phyloP scores from a whole-genome alignment of 495 filamentous ascomycete species.

The Podospora sp. region DNA sequence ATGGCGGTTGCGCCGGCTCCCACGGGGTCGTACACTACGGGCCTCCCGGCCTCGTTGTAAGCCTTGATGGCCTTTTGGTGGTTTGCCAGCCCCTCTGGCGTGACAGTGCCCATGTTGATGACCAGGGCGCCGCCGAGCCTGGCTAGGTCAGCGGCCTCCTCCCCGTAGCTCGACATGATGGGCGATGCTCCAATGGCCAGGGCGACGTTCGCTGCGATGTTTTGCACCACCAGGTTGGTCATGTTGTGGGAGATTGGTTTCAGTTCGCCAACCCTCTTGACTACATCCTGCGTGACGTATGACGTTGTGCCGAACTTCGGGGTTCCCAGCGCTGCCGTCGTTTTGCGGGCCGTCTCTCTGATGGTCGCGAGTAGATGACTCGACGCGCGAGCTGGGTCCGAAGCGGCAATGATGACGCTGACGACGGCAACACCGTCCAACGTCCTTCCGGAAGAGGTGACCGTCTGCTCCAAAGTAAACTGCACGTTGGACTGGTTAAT shows the following conservation, averaged over 20 bases:
- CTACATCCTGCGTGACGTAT: slow-evolving; percentile 55
- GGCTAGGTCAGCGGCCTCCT: slow-evolving; percentile 79
- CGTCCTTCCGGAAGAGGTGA: slow-evolving; percentile 42
- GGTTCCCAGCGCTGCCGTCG: background rate
- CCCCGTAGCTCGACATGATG: slow-evolving; percentile 88
- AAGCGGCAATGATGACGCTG: slow-evolving; percentile 80
- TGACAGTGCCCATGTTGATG: slow-evolving; percentile 94
- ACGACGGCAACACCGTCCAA: slow-evolving; percentile 86
- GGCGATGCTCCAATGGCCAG: slow-evolving; percentile 83
- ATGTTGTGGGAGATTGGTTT: slow-evolving; percentile 92
- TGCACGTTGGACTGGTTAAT: slow-evolving; percentile 80
- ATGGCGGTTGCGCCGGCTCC: slow-evolving; percentile 82
- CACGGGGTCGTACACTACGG: slow-evolving; percentile 87
- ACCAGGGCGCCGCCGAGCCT: slow-evolving; percentile 69
- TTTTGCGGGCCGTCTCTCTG: slow-evolving; percentile 33
- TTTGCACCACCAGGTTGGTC: slow-evolving; percentile 92
- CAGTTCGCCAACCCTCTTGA: slow-evolving; percentile 58
- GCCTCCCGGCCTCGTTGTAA: slow-evolving; percentile 74
- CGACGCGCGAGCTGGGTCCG: slow-evolving; percentile 64
- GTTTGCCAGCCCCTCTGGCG: slow-evolving; percentile 67
- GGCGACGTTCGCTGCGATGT: slow-evolving; percentile 88
- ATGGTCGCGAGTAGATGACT: slow-evolving; percentile 54
- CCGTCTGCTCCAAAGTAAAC: slow-evolving; percentile 69
- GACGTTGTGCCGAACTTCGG: slow-evolving; percentile 41
- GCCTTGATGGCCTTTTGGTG: slow-evolving; percentile 64